A percentile compares a stretch with the other conserved stretches of the same genome.
These are phyloP conservation scores for maize (Zea mays) DNA, from an alignment of 176 grass and related monocot genomes.

Conservation along the genomic window DNA sequence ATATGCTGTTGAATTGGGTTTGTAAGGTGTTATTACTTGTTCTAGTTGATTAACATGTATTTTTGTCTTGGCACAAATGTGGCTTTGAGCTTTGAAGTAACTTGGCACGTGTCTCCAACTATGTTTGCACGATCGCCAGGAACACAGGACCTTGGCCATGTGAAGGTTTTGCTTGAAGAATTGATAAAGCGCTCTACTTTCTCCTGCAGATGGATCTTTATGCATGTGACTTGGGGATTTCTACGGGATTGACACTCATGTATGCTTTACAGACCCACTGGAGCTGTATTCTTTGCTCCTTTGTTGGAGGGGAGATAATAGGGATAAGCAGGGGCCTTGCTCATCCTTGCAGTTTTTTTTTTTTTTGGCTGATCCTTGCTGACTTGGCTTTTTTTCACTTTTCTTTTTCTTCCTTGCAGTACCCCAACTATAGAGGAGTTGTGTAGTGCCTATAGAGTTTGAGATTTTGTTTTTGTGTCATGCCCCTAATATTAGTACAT, in stretches of 20 bases:
- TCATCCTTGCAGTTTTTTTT: constrained; percentile 14
- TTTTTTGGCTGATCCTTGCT: constrained; percentile 28
- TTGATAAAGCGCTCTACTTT: background rate
- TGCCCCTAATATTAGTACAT: background rate
- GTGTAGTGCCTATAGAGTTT: background rate
- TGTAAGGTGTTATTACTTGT: constrained; percentile 4
- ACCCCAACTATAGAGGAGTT: background rate
- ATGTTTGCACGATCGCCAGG: background rate
- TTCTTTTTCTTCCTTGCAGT: background rate
- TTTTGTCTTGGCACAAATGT: background rate
- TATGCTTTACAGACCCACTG: constrained; percentile 21
- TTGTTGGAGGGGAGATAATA: background rate
- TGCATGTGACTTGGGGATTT: constrained; percentile 12
- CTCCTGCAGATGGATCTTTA: constrained; percentile 29
- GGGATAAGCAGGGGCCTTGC: background rate
- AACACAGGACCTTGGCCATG: background rate
- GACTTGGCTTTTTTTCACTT: background rate
- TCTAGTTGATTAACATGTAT: background rate
- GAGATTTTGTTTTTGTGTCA: background rate
- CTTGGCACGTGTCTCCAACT: background rate
- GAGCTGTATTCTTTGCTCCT: background rate
- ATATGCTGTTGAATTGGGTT: background rate
- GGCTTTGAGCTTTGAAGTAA: background rate
- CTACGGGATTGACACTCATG: background rate
- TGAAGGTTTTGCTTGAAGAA: background rate